These are phyloP conservation scores for Colletotrichum brevisporum DNA, from an alignment of 2,329 filamentous ascomycete genomes.

Conservation along the genomic window DNA sequence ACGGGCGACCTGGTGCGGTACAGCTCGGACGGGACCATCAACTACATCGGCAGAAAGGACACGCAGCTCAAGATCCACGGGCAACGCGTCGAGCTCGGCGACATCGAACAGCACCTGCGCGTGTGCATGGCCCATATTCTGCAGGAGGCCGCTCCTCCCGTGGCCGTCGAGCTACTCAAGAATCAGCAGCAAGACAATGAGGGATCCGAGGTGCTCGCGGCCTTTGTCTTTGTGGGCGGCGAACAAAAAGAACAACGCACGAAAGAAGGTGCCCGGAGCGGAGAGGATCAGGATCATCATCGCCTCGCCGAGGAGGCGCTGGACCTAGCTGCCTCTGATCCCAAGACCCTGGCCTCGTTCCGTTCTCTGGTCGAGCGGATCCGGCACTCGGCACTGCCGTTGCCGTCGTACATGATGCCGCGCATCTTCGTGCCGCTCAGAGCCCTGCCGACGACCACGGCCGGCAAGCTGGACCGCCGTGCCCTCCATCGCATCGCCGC, in stretches of 20 bases:
- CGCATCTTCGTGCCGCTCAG: slow-evolving; percentile 28
- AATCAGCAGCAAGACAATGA: background rate
- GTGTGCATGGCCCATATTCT: background rate
- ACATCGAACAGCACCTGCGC: slow-evolving; percentile 53
- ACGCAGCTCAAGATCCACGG: slow-evolving; percentile 51
- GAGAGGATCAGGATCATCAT: background rate
- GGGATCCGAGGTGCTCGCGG: slow-evolving; percentile 15
- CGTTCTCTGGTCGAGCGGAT: slow-evolving; percentile 2
- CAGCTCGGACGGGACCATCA: slow-evolving; percentile 44
- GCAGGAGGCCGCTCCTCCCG: background rate
- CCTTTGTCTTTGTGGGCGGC: slow-evolving; percentile 5
- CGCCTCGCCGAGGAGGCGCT: background rate
- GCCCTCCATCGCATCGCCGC: slow-evolving; percentile 11
- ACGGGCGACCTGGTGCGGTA: slow-evolving; percentile 46
- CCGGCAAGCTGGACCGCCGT: slow-evolving; percentile 40
- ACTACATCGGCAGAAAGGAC: slow-evolving; percentile 47
- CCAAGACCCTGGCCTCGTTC: slow-evolving; percentile 1
- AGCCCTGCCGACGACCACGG: slow-evolving; percentile 31
- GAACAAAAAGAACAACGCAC: background rate
- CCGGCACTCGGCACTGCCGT: background rate
- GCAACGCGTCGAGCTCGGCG: slow-evolving; percentile 50
- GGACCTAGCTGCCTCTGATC: slow-evolving; percentile 13
- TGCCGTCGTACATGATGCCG: slow-evolving; percentile 41
- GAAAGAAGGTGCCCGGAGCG: no score
- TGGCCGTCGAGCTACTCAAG: slow-evolving; percentile 1